Conservation (phyloP, 2,329 filamentous ascomycete genomes). For the Botrytis galanthina region DNA sequence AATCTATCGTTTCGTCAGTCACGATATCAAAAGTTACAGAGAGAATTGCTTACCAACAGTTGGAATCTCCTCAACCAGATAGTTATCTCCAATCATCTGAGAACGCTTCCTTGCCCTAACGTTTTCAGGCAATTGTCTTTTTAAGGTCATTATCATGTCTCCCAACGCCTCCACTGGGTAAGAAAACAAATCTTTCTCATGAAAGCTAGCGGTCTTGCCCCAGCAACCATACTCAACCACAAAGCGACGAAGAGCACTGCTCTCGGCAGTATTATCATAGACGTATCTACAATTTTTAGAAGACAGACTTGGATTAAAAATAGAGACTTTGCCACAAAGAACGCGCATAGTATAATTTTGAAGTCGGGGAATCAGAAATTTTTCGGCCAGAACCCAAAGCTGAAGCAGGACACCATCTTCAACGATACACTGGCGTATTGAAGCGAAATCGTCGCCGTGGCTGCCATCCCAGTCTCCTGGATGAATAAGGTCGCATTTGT, state of each 20-base stretch:
- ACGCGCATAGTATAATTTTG: constrained; percentile 3
- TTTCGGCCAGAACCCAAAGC: constrained; percentile 17
- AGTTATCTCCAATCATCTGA: neutral
- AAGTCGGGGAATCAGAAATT: neutral
- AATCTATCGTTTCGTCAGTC: neutral
- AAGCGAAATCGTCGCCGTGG: fast-evolving
- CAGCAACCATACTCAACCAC: neutral
- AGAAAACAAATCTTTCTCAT: fast-evolving
- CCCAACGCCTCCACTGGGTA: neutral
- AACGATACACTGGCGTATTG: fast-evolving
- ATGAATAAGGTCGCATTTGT: neutral
- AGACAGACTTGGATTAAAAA: neutral
- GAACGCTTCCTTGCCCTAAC: neutral
- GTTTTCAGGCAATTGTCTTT: neutral
- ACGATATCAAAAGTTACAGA: neutral
- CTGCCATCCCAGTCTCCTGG: neutral
- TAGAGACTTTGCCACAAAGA: neutral
- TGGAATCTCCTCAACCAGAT: neutral
- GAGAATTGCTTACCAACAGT: neutral
- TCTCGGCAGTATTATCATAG: neutral
- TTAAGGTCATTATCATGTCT: neutral
- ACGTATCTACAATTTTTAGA: neutral
- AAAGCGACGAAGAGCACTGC: neutral
- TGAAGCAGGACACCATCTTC: neutral
- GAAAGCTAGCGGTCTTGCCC: fast-evolving